Conservation (phyloP, 176 grass and related monocot genomes). For the Carex littledalei region DNA sequence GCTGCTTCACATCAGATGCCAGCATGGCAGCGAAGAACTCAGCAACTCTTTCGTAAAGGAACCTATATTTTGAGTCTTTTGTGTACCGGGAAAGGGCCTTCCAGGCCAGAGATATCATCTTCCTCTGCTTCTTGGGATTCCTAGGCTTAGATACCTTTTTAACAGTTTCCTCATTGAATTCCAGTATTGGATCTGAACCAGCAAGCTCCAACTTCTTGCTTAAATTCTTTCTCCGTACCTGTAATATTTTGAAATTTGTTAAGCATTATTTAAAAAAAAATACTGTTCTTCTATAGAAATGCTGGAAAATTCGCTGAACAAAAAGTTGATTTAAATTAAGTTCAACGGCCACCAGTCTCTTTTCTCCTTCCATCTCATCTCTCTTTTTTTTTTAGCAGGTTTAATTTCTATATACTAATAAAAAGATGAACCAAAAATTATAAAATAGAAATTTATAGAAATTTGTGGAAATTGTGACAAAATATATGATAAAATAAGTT, state of each 20-base stretch:
- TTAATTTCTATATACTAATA: too few species aligned
- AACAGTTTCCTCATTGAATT: neutral
- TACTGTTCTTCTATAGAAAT: neutral
- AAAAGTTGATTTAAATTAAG: too few species aligned
- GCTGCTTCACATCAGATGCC: constrained; percentile 25
- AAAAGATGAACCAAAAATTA: too few species aligned
- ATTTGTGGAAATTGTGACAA: neutral
- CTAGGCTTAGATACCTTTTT: neutral
- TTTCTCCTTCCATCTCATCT: too few species aligned
- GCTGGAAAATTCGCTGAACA: too few species aligned
- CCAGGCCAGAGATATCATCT: constrained; percentile 14
- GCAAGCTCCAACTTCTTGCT: neutral
- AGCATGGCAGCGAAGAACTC: constrained; percentile 40
- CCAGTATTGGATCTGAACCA: neutral
- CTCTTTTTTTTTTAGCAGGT: too few species aligned
- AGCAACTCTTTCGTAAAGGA: constrained; percentile 34
- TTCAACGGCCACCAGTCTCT: too few species aligned
- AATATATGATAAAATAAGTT: neutral
- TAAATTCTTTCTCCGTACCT: neutral
- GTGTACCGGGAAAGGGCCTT: constrained; percentile 19
- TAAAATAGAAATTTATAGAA: too few species aligned
- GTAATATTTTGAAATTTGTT: neutral
- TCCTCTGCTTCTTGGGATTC: constrained; percentile 2
- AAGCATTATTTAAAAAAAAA: neutral
- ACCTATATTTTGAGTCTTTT: constrained; percentile 27